Base-by-base conservation (phyloP, 176 grass and related monocot species). In the Cenchrus fungigraminus region DNA sequence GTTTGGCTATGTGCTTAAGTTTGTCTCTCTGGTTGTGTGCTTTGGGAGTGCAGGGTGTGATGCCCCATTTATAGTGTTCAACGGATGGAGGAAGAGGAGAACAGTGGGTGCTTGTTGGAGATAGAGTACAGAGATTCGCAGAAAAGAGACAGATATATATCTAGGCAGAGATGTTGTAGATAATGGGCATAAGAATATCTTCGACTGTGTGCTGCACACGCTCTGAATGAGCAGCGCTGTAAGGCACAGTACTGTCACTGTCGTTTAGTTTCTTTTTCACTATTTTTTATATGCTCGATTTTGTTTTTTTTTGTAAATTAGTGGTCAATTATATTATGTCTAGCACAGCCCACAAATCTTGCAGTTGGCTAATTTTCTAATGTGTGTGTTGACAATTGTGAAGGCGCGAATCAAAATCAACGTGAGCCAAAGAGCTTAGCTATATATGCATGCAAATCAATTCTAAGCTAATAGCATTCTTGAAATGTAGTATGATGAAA, bases 1-100 rank as follows among this genome's bases (percentile, higher is more conserved):
- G 44, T 4, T 10, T 28, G 7, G 19, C 56, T 60, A n/a, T 66
- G 29, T 8, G 8, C 15, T 85, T 14, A 67, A 55, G 49, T 56
- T 61, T 46, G 19, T 85, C 20, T 22, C 16, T 1, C 1, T 82
- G 52, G 66, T 8, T 82, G 34, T 81, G 77, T 76, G 71, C 16
- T 72, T 81, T 87, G 59, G 16, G 12, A 58, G 17, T 40, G 37
- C 0, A 70, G 40, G 64, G 54, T 71, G 53, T 70, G n/a, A 71
- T 4, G 71, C 3, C 28, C 28, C 63, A 70, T 87, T 87, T 86
- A 82, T 87, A 82, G 79, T 11, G 44, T 25, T 22, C 6, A 22
- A n/a, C 40, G 8, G 51, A 70, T n/a, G 34, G 34, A 16, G 45
- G 44, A 74, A 51, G 81, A 62, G 22, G 80, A 62, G 2, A 83